A percentile compares a stretch with the other conserved stretches of the same genome.
Evolutionary conservation across 345 rosid species (phyloP).

Genomic region (Microthlaspi erraticum): DNA sequence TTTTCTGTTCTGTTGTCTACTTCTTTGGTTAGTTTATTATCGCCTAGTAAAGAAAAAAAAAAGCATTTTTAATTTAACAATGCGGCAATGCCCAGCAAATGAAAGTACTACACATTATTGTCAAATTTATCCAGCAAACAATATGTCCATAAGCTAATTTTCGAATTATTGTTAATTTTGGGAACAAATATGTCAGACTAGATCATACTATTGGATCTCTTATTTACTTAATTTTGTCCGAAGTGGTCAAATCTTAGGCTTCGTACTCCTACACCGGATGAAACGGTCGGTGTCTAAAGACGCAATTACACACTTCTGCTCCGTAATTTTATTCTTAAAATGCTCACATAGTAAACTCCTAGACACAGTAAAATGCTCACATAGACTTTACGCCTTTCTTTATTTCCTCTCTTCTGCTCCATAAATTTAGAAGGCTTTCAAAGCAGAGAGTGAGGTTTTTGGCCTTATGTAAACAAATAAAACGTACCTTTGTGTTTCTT

Average conservation of each 20-base stretch:
- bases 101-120: neutral
- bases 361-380: too few species aligned
- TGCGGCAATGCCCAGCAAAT: neutral
- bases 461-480: neutral
- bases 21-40: neutral
- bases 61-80: neutral
- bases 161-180: too few species aligned
- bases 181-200: neutral
- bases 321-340: too few species aligned
- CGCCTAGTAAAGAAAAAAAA: neutral
- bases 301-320: too few species aligned
- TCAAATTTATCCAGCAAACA: neutral
- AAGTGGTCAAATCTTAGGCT: conserved; percentile 20
- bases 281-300: conserved; percentile 16
- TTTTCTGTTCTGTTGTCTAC: neutral
- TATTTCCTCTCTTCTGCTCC: conserved; percentile 31
- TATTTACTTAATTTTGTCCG: too few species aligned
- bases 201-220: too few species aligned
- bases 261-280: conserved; percentile 19
- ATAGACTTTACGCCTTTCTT: conserved; percentile 17
- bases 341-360: neutral
- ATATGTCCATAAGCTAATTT: neutral
- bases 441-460: neutral
- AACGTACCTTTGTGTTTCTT: neutral
- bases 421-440: conserved; percentile 6